Percentiles rank a stretch among this genome's conserved stretches.
Evolutionary conservation across 495 filamentous ascomycete species (phyloP).

Genomic region (Neurospora sp.): DNA sequence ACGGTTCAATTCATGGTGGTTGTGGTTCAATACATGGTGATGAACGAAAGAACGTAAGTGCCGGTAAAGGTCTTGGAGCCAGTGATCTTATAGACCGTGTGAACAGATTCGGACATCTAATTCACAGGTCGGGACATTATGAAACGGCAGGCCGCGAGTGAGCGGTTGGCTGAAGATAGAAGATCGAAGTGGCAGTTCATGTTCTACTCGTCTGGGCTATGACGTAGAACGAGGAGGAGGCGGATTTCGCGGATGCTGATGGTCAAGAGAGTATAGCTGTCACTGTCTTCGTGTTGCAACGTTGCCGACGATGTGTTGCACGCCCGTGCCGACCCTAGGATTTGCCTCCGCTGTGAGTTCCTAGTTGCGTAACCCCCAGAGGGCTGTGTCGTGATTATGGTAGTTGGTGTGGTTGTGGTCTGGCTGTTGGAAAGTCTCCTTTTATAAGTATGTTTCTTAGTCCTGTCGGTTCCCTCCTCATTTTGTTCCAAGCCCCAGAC

Average conservation of each 20-base stretch:
- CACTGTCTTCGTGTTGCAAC: conserved; percentile 31
- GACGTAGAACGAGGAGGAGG: conserved; percentile 51
- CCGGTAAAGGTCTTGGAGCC: neutral
- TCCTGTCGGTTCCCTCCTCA: neutral
- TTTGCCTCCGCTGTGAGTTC: neutral
- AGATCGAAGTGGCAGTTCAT: neutral
- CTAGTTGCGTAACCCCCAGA: neutral
- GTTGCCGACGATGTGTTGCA: conserved; percentile 39
- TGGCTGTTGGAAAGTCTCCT: neutral
- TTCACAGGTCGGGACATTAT: neutral
- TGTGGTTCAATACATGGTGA: neutral
- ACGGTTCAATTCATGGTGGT: neutral
- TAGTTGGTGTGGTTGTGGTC: neutral
- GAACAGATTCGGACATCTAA: neutral
- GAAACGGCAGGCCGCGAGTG: neutral
- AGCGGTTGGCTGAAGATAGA: neutral
- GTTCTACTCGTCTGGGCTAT: neutral
- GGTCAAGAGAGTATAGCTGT: conserved; percentile 36
- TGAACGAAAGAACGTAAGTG: neutral
- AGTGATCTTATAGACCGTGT: neutral
- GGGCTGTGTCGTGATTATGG: neutral
- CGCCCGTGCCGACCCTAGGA: neutral
- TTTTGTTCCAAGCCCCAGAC: neutral
- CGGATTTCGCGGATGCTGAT: conserved; percentile 54
- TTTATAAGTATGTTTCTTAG: neutral